These are phyloP conservation scores for Thraustochytrium striatum DNA, from an alignment of 352 stramenopile species.

Conservation along the genomic window DNA sequence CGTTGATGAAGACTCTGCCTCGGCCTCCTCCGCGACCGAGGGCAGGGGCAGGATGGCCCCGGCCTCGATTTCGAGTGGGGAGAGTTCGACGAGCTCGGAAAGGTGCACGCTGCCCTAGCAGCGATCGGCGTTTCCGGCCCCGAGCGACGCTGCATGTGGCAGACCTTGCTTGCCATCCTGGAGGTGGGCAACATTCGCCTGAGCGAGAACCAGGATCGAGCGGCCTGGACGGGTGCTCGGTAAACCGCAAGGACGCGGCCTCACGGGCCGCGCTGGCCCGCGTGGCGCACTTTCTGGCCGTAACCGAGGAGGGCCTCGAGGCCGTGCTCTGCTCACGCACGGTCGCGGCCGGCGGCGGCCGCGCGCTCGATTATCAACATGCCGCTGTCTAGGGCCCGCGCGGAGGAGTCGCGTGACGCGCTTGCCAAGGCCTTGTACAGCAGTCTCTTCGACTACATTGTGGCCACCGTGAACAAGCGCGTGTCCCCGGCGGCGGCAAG, in stretches of 20 bases:
- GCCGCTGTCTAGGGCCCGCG: not conserved
- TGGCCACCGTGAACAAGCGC: slow-evolving; percentile 10
- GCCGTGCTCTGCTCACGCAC: not conserved
- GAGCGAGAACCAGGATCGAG: not conserved
- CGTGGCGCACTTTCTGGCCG: slow-evolving; percentile 3
- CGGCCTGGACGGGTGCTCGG: not conserved
- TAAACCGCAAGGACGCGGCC: not conserved
- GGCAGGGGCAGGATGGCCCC: no score
- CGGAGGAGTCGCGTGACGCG: slow-evolving; percentile 3
- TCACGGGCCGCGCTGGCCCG: not conserved
- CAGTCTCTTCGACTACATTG: slow-evolving; percentile 44
- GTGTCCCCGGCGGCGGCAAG: not conserved
- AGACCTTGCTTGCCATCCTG: slow-evolving; percentile 79
- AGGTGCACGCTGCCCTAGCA: slow-evolving; percentile 52
- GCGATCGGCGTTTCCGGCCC: slow-evolving; percentile 77
- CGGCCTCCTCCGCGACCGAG: no score
- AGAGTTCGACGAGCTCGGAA: not conserved
- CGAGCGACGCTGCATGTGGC: slow-evolving; percentile 83
- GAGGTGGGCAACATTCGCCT: slow-evolving; percentile 91
- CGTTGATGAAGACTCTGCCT: no score
- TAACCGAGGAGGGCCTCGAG: not conserved
- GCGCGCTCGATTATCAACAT: not conserved
- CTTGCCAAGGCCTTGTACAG: slow-evolving; percentile 38
- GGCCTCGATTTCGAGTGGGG: no score
- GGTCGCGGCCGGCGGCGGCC: slow-evolving; percentile 22